These are phyloP conservation scores for Trichoderma arundinaceum DNA, from an alignment of 2,329 filamentous ascomycete species.

Conservation along the genomic window DNA sequence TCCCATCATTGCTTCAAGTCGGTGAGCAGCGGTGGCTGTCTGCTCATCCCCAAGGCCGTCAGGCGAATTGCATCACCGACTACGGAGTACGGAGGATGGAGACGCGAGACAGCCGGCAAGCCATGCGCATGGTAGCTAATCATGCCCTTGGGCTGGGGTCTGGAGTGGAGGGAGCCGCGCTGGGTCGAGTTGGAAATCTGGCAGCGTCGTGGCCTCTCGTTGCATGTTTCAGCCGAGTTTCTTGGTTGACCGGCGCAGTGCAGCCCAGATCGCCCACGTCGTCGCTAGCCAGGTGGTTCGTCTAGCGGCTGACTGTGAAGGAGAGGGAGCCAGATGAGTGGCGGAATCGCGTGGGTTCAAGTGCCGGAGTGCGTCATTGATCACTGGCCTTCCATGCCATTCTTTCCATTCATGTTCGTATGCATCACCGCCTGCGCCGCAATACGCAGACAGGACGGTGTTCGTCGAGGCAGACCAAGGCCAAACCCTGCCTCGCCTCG, in stretches of 20 bases:
- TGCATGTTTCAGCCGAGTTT: slow-evolving; percentile 17
- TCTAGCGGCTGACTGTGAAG: slow-evolving; percentile 15
- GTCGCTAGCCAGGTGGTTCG: slow-evolving; percentile 7
- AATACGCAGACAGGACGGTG: too few species aligned
- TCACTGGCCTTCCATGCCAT: slow-evolving; percentile 7
- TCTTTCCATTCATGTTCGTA: slow-evolving; percentile 5
- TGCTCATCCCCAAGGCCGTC: background rate
- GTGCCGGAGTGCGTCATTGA: slow-evolving; percentile 25
- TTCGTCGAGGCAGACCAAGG: too few species aligned
- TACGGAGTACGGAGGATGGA: background rate
- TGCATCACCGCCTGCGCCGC: too few species aligned
- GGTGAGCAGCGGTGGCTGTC: slow-evolving; percentile 23
- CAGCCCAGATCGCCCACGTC: slow-evolving; percentile 10
- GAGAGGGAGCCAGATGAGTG: background rate
- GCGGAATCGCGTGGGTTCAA: slow-evolving; percentile 18
- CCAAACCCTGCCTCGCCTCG: too few species aligned
- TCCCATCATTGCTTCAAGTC: slow-evolving; percentile 18
- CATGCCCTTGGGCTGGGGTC: slow-evolving; percentile 10
- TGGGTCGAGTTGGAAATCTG: slow-evolving; percentile 14
- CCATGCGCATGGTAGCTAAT: slow-evolving; percentile 21
- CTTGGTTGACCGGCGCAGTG: background rate
- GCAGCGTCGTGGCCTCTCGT: slow-evolving; percentile 17
- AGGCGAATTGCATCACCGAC: slow-evolving; percentile 23
- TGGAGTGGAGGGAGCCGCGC: slow-evolving; percentile 10
- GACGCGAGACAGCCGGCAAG: background rate